Evolutionary conservation across 2,329 filamentous ascomycete genomes (phyloP), one percentile per base, ranked within the genome.

Genomic region (Xylaria sp.): DNA sequence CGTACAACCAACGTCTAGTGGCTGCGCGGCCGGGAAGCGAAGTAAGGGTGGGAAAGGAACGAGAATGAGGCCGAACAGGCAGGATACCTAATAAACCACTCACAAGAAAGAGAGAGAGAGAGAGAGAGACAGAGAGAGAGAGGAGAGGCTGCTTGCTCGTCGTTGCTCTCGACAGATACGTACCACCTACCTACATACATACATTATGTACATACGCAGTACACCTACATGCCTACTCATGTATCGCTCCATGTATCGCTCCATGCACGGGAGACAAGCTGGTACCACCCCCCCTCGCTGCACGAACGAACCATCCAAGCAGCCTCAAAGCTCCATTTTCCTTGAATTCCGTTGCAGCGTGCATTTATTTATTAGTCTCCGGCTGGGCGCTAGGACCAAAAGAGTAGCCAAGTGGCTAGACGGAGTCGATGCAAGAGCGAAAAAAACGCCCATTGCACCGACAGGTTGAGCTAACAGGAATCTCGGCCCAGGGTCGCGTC

Each of bases 401-500:
- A 63, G 71, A 73, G 75, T 69, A 76, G 73, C 63, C 63, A 64
- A 66, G 66, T 69, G 67, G 68, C 65, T 65, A 61, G 67, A 63
- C 59, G 60, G 59, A 58, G 62, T 63, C 62, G 66, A 64, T 63
- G 71, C 59, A 71, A 69, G 72, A 71, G 74, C 72, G 17, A 73
- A 74, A 75, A 74, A 71, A 71, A 71, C 72, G 72, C 72, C 61
- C 72, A 73, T 73, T 76, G 74, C 72, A 73, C 73, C 71, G 72
- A 72, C 62, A 70, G 69, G 72, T 71, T 69, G 42, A 75, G 73
- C 73, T 75, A 75, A 71, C 74, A 74, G 75, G 75, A 77, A 77
- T 76, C 72, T 77, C 75, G 75, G 75, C 74, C 75, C 75, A 76
- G 75, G 72, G 75, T 76, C 74, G 75, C 75, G 75, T 76, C 74